These are phyloP conservation scores for Stropharia rugosoannulata DNA, from an alignment of 768 basidiomycete genomes.

Conservation along the genomic window DNA sequence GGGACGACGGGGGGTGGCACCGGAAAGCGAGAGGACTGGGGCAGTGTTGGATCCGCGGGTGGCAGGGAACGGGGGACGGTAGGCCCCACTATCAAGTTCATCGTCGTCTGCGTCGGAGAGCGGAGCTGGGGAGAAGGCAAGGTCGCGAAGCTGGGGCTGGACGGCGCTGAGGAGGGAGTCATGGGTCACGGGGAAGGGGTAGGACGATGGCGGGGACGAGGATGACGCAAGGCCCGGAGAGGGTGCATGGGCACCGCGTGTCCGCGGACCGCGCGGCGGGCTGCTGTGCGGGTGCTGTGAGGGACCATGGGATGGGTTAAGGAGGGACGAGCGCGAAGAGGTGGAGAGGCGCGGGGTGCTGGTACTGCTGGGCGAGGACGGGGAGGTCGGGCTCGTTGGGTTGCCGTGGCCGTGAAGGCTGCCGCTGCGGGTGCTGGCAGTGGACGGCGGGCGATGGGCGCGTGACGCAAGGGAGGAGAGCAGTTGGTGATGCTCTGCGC, in stretches of 20 bases:
- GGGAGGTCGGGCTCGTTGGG: neutral
- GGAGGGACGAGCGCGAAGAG: neutral
- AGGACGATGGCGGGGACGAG: neutral
- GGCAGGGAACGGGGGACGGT: neutral
- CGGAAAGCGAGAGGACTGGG: no score
- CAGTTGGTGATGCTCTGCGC: conserved; percentile 44
- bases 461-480: conserved; percentile 7
- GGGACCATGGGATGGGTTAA: neutral
- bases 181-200: neutral
- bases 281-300: no score
- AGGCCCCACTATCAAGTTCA: no score
- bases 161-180: no score
- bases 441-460: neutral
- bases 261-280: no score
- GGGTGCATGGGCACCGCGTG: no score
- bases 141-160: neutral
- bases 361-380: neutral
- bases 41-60: no score
- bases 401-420: neutral
- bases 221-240: no score
- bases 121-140: neutral
- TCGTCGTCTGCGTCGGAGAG: neutral
- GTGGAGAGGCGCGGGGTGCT: neutral
- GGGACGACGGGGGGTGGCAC: neutral
- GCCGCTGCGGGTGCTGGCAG: neutral